Evolutionary conservation across 768 basidiomycete genomes (phyloP).

Genomic region (Podaxis carcinomalis): DNA sequence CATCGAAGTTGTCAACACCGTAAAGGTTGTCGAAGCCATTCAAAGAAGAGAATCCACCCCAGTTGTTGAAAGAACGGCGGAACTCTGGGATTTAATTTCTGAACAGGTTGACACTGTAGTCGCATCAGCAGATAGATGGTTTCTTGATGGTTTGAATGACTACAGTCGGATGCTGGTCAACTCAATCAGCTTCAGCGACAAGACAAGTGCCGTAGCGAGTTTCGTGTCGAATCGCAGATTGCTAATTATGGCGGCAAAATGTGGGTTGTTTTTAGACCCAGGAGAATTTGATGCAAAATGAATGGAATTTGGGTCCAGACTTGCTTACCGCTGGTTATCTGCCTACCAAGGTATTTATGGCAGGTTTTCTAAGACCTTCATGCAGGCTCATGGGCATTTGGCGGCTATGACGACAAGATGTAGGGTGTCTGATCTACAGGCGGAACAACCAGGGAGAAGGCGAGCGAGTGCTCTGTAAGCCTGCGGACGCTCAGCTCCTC

Average conservation of each 20-base stretch:
- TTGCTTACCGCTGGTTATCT: not conserved
- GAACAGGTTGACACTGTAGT: not conserved
- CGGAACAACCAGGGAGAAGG: no score
- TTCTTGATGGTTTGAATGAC: not conserved
- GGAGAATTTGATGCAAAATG: not conserved
- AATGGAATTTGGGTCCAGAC: not conserved
- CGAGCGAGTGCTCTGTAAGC: no score
- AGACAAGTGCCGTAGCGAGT: not conserved
- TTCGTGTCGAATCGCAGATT: not conserved
- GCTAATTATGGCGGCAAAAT: not conserved
- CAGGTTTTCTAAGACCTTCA: not conserved
- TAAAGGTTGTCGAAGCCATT: constrained; percentile 43
- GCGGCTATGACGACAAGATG: not conserved
- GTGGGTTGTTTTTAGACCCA: not conserved
- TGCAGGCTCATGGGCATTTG: not conserved
- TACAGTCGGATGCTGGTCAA: not conserved
- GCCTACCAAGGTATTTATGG: not conserved
- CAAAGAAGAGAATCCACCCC: constrained; percentile 33
- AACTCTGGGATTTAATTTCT: no score
- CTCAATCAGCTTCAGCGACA: not conserved
- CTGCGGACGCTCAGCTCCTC: no score
- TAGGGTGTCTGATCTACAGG: not conserved
- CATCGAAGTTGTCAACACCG: constrained; percentile 39
- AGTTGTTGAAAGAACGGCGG: constrained; percentile 36
- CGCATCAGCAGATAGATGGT: not conserved